Conservation (phyloP, 495 filamentous ascomycete species). For the Chaetomium cochliodes region DNA sequence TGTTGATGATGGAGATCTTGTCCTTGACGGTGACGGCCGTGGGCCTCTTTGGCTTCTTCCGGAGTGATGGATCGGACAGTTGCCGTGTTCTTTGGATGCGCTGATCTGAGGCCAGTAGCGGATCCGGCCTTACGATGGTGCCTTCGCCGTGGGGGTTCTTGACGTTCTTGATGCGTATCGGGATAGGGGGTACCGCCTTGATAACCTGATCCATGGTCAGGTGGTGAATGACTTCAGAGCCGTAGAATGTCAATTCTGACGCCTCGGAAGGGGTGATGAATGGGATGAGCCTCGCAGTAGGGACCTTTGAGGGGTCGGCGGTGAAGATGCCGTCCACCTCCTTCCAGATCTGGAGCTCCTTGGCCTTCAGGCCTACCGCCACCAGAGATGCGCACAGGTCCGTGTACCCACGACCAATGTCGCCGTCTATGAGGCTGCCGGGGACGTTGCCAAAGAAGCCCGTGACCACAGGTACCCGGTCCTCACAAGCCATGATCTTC, state of each 20-base stretch:
- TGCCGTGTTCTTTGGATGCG: constrained; percentile 45
- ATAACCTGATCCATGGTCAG: constrained; percentile 99
- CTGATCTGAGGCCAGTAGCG: constrained; percentile 45
- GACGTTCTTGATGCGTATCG: constrained; percentile 97
- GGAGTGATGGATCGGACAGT: constrained; percentile 44
- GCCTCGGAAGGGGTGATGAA: constrained; percentile 85
- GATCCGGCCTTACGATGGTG: constrained; percentile 74
- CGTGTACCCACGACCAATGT: constrained; percentile 82
- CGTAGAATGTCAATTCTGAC: constrained; percentile 88
- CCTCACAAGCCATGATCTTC: constrained; percentile 66
- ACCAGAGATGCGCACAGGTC: constrained; percentile 83
- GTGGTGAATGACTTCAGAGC: constrained; percentile 94
- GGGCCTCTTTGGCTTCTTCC: constrained; percentile 53
- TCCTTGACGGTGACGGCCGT: constrained; percentile 97
- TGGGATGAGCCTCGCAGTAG: constrained; percentile 71
- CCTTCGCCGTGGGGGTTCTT: constrained; percentile 86
- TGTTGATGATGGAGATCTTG: constrained; percentile 87
- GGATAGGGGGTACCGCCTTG: constrained; percentile 75
- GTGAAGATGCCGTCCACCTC: constrained; percentile 92
- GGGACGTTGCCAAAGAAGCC: constrained; percentile 89
- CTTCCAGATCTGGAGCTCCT: constrained; percentile 90
- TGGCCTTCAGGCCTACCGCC: constrained; percentile 72
- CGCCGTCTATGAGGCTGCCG: constrained; percentile 70
- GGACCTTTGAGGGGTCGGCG: constrained; percentile 83
- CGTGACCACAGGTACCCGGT: constrained; percentile 72